phyloP scores from a whole-genome alignment of 768 basidiomycete species.

The Tulasnella sp. region DNA sequence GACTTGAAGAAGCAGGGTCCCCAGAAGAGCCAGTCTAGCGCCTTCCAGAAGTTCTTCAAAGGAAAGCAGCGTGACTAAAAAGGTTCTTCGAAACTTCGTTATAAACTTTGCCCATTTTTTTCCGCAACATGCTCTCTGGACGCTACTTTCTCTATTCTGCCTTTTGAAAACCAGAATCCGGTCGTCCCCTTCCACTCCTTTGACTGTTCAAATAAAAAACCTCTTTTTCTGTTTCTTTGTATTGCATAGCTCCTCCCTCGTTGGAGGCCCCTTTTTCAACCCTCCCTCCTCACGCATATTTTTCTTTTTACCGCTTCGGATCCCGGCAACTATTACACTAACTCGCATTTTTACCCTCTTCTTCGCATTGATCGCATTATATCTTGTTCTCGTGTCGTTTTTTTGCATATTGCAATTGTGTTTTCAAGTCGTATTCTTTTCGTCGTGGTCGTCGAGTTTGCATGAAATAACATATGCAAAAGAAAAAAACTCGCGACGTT shows the following conservation, averaged over 20 bases:
- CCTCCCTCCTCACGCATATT: slow-evolving; percentile 6
- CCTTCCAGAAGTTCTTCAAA: slow-evolving; percentile 1
- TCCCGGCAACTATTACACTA: neutral
- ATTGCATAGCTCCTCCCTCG: neutral
- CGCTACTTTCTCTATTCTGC: neutral
- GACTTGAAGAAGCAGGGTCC: slow-evolving; percentile 3
- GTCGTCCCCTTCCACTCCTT: slow-evolving; percentile 2
- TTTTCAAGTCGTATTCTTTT: neutral
- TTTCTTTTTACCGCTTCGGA: neutral
- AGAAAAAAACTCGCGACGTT: neutral
- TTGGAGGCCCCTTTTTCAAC: neutral
- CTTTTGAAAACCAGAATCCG: neutral
- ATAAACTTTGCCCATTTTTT: neutral
- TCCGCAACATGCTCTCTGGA: neutral
- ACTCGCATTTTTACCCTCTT: slow-evolving; percentile 3
- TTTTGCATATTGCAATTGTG: neutral
- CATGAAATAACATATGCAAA: neutral
- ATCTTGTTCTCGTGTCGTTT: neutral
- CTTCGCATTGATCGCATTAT: neutral
- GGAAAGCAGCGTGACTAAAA: neutral
- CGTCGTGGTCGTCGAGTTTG: neutral
- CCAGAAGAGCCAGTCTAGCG: neutral
- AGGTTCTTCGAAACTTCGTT: neutral
- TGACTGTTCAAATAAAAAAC: neutral
- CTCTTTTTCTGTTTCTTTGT: neutral